These are phyloP conservation scores for Botrytis galanthina DNA, from an alignment of 2,329 filamentous ascomycete species.

Conservation along the genomic window DNA sequence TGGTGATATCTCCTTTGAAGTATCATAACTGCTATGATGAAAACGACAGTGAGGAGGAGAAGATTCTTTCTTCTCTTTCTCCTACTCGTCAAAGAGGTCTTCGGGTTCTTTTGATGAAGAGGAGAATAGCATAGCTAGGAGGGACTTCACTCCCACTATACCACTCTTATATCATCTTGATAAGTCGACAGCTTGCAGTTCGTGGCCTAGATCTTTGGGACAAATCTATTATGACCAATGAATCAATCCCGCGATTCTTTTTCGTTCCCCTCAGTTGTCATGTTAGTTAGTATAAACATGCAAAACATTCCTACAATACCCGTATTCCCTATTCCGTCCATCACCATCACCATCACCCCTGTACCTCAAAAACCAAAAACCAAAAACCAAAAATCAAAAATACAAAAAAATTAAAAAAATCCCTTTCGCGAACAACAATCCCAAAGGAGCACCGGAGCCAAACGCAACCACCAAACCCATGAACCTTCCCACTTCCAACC, in stretches of 20 bases:
- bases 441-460: conserved; percentile 1
- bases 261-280: background rate
- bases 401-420: background rate
- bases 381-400: too few relatives aligned
- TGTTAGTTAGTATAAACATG: background rate
- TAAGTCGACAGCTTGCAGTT: background rate
- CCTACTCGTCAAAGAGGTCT: background rate
- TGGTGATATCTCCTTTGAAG: background rate
- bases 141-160: background rate
- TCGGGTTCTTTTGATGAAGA: background rate
- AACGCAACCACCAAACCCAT: background rate
- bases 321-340: background rate
- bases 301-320: background rate
- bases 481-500: background rate
- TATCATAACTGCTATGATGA: background rate
- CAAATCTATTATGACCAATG: background rate
- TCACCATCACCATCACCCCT: background rate
- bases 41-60: background rate
- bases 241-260: background rate
- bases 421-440: background rate
- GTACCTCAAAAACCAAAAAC: background rate
- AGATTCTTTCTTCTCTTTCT: background rate
- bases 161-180: background rate
- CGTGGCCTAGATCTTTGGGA: background rate
- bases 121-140: background rate